These are phyloP conservation scores for Micromonas pusilla DNA, from an alignment of 139 green algal genomes.

Conservation along the genomic window DNA sequence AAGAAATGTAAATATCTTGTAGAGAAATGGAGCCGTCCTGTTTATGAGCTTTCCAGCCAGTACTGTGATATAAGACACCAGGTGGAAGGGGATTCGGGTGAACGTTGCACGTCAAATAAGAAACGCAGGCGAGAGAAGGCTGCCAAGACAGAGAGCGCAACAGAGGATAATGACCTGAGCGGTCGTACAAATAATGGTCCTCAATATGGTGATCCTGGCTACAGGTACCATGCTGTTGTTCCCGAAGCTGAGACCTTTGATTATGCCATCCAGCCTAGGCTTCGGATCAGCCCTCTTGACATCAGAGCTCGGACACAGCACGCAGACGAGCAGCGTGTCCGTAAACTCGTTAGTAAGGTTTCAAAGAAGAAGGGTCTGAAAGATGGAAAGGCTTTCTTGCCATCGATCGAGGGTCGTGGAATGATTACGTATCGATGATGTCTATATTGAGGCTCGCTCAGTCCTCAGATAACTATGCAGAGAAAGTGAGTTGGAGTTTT, in stretches of 20 bases:
- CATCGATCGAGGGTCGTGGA: constrained; percentile 9
- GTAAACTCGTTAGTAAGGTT: constrained; percentile 20
- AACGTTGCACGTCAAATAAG: neutral
- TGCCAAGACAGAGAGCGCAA: neutral
- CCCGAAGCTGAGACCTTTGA: neutral
- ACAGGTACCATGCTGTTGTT: constrained; percentile 2
- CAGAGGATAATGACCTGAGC: neutral
- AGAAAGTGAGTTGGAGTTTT: too few species aligned
- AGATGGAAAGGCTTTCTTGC: neutral
- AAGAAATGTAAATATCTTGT: constrained; percentile 16
- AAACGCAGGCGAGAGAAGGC: neutral
- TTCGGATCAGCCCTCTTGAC: constrained; percentile 1
- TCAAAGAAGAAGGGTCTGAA: neutral
- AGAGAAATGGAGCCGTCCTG: constrained; percentile 14
- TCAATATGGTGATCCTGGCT: constrained; percentile 14
- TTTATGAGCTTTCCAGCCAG: constrained; percentile 15
- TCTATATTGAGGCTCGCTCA: too few species aligned
- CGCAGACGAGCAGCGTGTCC: neutral
- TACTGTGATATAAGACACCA: constrained; percentile 6
- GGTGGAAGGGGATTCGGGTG: neutral
- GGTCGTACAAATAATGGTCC: neutral
- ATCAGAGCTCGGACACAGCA: constrained; percentile 10
- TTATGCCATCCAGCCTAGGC: neutral
- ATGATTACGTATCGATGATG: neutral
- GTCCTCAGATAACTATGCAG: too few species aligned